Percentiles rank a stretch among this genome's conserved stretches.
These are phyloP conservation scores for Sinapis alba DNA, from an alignment of 441 rosid genomes.

Conservation along the genomic window DNA sequence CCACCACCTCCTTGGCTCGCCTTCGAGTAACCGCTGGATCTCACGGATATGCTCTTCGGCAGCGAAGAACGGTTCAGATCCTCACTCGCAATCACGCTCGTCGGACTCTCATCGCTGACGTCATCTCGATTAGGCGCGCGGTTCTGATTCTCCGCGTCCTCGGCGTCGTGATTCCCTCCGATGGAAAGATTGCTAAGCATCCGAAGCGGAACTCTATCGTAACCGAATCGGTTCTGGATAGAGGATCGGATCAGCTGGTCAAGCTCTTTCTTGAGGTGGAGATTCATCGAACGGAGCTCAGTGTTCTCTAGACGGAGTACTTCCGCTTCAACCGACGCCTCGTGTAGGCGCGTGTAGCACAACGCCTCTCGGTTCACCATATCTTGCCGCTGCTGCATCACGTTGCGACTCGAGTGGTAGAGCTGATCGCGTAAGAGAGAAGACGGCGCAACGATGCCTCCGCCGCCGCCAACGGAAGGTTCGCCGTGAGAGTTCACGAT, in stretches of 20 bases:
- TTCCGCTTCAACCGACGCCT: constrained; percentile 51
- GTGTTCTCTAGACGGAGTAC: constrained; percentile 56
- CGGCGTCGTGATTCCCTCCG: constrained; percentile 18
- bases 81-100: constrained; percentile 42
- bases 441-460: neutral
- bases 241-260: constrained; percentile 52
- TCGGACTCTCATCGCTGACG: constrained; percentile 41
- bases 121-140: constrained; percentile 33
- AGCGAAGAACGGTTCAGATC: constrained; percentile 45
- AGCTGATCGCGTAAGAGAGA: constrained; percentile 29
- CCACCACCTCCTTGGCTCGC: constrained; percentile 31
- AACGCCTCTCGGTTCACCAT: constrained; percentile 71
- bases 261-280: constrained; percentile 37
- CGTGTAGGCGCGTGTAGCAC: constrained; percentile 58
- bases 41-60: constrained; percentile 71
- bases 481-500: constrained; percentile 25
- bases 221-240: constrained; percentile 32
- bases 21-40: constrained; percentile 56
- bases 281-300: constrained; percentile 59
- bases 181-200: constrained; percentile 43
- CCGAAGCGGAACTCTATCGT: constrained; percentile 33
- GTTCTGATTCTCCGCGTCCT: constrained; percentile 38
- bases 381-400: constrained; percentile 43
- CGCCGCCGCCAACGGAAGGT: neutral
- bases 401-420: constrained; percentile 34